Evolutionary conservation across 345 rosid species (phyloP).

Genomic region (Crucihimalaya himalaica): DNA sequence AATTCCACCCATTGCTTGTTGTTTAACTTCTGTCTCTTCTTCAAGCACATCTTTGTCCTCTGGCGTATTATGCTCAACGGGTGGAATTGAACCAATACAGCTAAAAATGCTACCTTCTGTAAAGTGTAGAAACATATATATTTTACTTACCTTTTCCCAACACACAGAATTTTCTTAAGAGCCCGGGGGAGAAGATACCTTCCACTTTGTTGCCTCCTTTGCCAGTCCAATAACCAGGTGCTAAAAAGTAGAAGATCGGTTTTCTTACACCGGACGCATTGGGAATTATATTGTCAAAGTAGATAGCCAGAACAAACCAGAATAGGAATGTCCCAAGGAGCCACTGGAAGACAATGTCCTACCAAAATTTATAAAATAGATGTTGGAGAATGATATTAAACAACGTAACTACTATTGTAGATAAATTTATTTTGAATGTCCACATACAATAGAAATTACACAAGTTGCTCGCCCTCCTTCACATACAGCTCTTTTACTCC

Average conservation of each 20-base stretch:
- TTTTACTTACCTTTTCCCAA: background rate
- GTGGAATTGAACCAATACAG: conserved; percentile 65
- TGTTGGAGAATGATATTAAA: conserved; percentile 3
- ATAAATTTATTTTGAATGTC: background rate
- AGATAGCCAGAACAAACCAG: conserved; percentile 75
- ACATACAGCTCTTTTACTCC: conserved; percentile 67
- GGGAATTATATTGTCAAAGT: conserved; percentile 82
- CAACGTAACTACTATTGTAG: background rate
- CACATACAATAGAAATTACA: conserved; percentile 67
- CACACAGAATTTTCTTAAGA: background rate
- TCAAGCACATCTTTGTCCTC: conserved; percentile 87
- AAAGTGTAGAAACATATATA: conserved; percentile 9
- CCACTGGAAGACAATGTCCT: conserved; percentile 74
- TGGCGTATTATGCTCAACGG: conserved; percentile 47
- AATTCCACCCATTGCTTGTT: conserved; percentile 46
- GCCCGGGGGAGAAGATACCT: conserved; percentile 46
- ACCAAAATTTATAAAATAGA: conserved; percentile 37
- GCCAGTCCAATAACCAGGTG: conserved; percentile 83
- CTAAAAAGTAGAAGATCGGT: conserved; percentile 65
- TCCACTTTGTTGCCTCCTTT: conserved; percentile 64
- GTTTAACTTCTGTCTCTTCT: conserved; percentile 70
- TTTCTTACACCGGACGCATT: conserved; percentile 82
- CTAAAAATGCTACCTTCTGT: conserved; percentile 83
- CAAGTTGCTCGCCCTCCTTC: conserved; percentile 47
- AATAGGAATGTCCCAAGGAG: conserved; percentile 55